Base-by-base conservation (phyloP, 257 asterid species). In the Penstemon eatonii region DNA sequence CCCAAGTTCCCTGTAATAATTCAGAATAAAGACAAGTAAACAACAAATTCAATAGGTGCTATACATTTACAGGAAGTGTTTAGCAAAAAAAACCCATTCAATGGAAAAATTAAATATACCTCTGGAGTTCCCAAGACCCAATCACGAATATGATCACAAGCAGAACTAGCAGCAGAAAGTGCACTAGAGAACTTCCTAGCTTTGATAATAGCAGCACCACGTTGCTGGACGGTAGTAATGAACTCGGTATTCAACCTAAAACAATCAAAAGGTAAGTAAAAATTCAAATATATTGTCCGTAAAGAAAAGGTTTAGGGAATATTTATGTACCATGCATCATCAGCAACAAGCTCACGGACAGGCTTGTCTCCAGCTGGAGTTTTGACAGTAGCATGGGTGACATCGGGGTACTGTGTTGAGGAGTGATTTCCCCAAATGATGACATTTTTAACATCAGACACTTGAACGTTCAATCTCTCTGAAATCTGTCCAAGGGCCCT, bases 81-180 rank as follows among this genome's bases (percentile, higher is more conserved):
- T 1, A 25, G 33, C 33, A 25, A 25, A 25, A 25, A 25, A 25
- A 25, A 25, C 33, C 33, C 33, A 25, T 25, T 1, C 33, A 25
- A 25, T 25, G 33, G 2, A 25, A 25, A 25, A 25, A 25, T 25
- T 25, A 25, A 37, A 44, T 52, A 33, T 75, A 92, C 98, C 95
- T 87, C 96, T 8, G 95, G 96, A 67, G 98, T 92, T 79, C 98
- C 98, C 73, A 92, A 88, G 63, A 89, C 96, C 98, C 96, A 92
- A 63, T 92, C 92, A 74, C 98, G 98, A 19, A 92, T 92, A 74
- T 92, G 97, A 72, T 92, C 98, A 69, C 98, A 92, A 36, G 98
- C 98, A 76, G 96, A 80, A 75, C 98, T 92, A 67, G 98, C 98
- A 76, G 98, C 98, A 57, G 96, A 92, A 19, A 92, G 96, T 4